Percentiles rank a stretch among this genome's conserved stretches.
These are phyloP conservation scores for Actinidia polygama DNA, from an alignment of 179 eudicot genomes.

Conservation along the genomic window DNA sequence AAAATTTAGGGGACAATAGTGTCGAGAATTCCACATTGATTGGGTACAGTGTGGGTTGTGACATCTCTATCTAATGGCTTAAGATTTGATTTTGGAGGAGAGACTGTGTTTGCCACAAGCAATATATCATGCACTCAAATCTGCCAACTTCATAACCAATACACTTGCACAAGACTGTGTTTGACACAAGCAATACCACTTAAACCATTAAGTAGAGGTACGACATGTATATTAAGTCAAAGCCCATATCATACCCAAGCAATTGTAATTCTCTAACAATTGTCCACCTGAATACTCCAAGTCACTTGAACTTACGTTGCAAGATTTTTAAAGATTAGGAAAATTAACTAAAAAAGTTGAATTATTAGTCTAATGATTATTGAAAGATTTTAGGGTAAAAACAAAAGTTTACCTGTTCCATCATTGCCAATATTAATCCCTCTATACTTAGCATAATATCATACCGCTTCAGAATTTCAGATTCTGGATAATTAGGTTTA, in stretches of 20 bases:
- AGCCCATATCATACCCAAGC: neutral
- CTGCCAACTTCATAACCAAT: no score
- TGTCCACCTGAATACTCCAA: neutral
- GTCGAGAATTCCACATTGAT: no score
- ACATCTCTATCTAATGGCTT: neutral
- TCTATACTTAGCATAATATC: slow-evolving; percentile 17
- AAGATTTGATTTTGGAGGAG: neutral
- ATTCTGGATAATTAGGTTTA: slow-evolving; percentile 15
- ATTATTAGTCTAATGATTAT: neutral
- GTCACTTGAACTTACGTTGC: neutral
- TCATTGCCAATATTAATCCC: slow-evolving; percentile 5
- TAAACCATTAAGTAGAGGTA: no score
- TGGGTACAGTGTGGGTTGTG: no score
- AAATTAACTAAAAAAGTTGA: no score
- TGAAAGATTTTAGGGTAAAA: neutral
- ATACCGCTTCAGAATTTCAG: neutral
- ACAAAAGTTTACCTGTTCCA: slow-evolving; percentile 11
- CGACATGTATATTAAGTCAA: no score
- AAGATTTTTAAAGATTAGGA: neutral
- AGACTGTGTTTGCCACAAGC: no score
- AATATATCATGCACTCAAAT: no score
- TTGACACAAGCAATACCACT: no score
- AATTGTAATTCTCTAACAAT: no score
- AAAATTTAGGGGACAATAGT: neutral
- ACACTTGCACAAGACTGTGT: no score